Evolutionary conservation across 2,329 filamentous ascomycete genomes (phyloP), one percentile per base, ranked within the genome.

Genomic region (Calonectria leucothoes): DNA sequence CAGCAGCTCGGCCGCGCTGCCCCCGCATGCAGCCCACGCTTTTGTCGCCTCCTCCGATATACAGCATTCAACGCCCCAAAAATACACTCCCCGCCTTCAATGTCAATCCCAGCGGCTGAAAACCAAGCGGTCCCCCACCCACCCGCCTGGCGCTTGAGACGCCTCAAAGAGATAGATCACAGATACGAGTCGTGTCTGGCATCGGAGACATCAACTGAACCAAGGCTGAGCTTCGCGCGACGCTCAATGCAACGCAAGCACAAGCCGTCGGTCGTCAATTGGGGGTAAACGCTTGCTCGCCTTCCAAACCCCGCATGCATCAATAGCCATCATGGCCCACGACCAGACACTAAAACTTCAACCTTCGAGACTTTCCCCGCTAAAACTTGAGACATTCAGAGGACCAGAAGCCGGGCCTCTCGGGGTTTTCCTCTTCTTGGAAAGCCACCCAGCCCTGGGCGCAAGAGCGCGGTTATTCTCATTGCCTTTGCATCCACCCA

Each of bases 161-260:
- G 59, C 59, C 59, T 64, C 59, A 64, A 48, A 42, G 25, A 64
- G 39, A 64, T 64, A 48, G 59, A 64, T 61, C 59, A 63, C 59
- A 45, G 37, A 45, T 17, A 29, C 55, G 31, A 27, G 55, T 37
- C 55, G 55, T 61, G 55, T 39, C 55, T 2, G 39, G 23, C 55
- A 61, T 39, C 55, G 37, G 33, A 39, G 33, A 61, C 55, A 39
- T 15, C 17, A 25, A 14, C 55, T 61, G 33, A 39, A 15, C 55
- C 55, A 35, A 39, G 33, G 23, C 12, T 15, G 23, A 39, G 12
- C 33, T 25, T 61, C 14, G 55, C 55, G 17, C 8, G 33, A 37
- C 55, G n/a, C 55, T 61, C 33, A 27, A 37, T 39, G 55, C 55
- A 61, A 15, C 37, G 23, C 33, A 61, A 39, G 17, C 55, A 37